Base-by-base conservation (phyloP, 257 asterid species). In the Solanum habrochaites region DNA sequence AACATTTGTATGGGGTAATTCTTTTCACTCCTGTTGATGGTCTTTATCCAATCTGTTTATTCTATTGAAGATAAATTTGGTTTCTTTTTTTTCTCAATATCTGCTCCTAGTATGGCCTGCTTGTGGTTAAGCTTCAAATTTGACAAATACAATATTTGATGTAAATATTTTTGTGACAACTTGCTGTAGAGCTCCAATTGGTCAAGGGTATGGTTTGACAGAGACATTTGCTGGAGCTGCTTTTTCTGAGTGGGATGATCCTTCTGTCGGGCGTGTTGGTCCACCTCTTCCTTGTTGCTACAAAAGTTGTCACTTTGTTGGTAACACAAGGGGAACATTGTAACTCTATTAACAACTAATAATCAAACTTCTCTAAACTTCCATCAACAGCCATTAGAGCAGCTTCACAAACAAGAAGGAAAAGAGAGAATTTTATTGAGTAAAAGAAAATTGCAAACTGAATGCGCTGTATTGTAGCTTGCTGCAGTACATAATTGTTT, bases 201-300 rank as follows among this genome's bases (percentile, higher is more conserved):
- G 98, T 89, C 99, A 96, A 94, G 99, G 98, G 83, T 96, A 96
- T 90, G 99, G 99, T 80, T 88, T 96, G 64, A 96, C 99, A 78
- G 99, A 96, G 90, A 96, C 99, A 73, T 96, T 90, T 91, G 99
- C 99, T 71, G 99, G 99, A 58, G 98, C 96, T 85, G 91, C 99
- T 73, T 96, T 96, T 89, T 95, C 99, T 58, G 99, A 95, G 94
- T 87, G 87, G 86, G 99, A 96, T 62, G 99, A 96, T 89, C 85
- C 84, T 88, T 94, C 97, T 86, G 95, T 96, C 80, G 99, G 98
- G 69, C 98, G 98, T 87, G 99, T 95, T 85, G 99, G 99, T 49
- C 99, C 99, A 89, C 99, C 99, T 87, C 95, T 96, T 88, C 98
- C 99, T 91, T 95, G 98, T 90, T 88, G 93, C 90, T 96, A 92